Evolutionary conservation across 495 filamentous ascomycete species (phyloP).

Genomic region (Terfezia claveryi): DNA sequence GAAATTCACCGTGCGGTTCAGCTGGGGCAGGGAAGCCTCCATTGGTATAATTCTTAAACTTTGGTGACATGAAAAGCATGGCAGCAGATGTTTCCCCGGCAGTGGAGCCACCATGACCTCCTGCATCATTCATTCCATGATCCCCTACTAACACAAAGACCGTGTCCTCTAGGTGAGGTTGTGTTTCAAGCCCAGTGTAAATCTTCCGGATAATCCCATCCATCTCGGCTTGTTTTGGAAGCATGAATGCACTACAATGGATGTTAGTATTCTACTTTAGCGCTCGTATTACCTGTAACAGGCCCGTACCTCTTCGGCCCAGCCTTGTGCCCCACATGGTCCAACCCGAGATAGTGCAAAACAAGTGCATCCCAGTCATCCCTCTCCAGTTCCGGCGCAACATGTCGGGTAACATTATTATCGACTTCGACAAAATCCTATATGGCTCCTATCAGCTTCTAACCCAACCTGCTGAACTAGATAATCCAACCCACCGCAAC

Average conservation of each 20-base stretch:
- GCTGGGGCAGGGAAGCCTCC: slow-evolving; percentile 17
- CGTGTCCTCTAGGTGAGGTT: slow-evolving; percentile 49
- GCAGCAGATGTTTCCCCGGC: slow-evolving; percentile 85
- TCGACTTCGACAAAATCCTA: slow-evolving; percentile 97
- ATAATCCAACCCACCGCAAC: slow-evolving; percentile 56
- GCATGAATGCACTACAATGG: slow-evolving; percentile 52
- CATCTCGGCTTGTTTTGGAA: slow-evolving; percentile 87
- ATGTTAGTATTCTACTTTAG: slow-evolving; percentile 5
- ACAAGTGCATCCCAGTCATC: slow-evolving; percentile 86
- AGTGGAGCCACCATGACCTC: slow-evolving; percentile 86
- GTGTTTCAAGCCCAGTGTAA: slow-evolving; percentile 47
- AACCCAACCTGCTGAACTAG: neutral
- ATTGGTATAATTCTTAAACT: slow-evolving; percentile 34
- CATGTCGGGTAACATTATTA: slow-evolving; percentile 85
- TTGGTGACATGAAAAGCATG: slow-evolving; percentile 77
- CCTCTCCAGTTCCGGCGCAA: slow-evolving; percentile 47
- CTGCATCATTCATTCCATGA: slow-evolving; percentile 97
- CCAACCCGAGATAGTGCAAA: slow-evolving; percentile 84
- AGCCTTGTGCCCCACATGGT: slow-evolving; percentile 93
- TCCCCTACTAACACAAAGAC: slow-evolving; percentile 78
- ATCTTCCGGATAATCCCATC: slow-evolving; percentile 57
- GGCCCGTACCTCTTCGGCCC: slow-evolving; percentile 52
- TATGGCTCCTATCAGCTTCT: neutral
- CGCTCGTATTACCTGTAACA: neutral
- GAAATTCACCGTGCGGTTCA: slow-evolving; percentile 6